These are phyloP conservation scores for Toxicodendron radicans DNA, from an alignment of 345 rosid species.

Conservation along the genomic window DNA sequence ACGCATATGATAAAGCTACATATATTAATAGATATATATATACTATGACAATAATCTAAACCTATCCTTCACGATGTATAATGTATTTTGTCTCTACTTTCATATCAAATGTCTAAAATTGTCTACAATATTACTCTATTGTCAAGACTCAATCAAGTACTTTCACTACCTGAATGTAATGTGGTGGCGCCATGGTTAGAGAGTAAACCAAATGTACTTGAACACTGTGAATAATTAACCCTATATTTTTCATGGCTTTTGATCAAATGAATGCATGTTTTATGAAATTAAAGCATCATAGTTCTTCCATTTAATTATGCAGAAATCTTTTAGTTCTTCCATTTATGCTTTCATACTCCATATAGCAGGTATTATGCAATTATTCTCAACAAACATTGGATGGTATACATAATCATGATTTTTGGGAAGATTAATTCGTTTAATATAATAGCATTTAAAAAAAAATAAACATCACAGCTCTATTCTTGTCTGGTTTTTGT, in stretches of 20 bases:
- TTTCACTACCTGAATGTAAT: no score
- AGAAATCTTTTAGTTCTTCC: neutral
- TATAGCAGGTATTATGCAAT: neutral
- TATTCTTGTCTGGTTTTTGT: neutral
- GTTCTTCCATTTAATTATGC: no score
- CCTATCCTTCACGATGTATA: no score
- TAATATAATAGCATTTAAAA: neutral
- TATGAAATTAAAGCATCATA: neutral
- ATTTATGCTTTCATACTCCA: neutral
- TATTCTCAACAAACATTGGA: neutral
- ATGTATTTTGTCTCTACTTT: neutral
- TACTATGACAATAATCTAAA: no score
- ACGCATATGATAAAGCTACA: neutral
- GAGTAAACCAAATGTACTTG: no score
- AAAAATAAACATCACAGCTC: neutral
- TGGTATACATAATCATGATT: neutral
- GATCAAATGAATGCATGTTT: neutral
- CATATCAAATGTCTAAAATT: neutral
- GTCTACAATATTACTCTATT: no score
- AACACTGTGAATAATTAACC: neutral
- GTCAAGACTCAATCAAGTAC: no score
- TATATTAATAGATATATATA: no score
- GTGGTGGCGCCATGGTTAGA: no score
- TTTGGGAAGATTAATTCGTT: neutral
- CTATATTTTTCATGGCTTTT: neutral